Base-by-base conservation (phyloP, 805 yeast genomes). In the Teunomyces lycoperdinae region DNA sequence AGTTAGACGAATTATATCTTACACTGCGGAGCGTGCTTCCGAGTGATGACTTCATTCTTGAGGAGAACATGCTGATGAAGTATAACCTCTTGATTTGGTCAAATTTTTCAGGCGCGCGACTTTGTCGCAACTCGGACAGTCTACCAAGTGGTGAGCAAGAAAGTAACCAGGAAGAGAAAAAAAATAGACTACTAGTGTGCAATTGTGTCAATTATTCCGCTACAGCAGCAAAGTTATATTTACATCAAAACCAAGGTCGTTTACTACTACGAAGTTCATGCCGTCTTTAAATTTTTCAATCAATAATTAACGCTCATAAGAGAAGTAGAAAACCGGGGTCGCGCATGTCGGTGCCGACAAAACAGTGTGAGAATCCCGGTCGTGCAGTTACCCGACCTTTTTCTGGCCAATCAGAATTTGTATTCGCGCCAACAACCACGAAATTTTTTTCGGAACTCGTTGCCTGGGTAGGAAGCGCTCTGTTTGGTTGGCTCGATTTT, bases 391-490 rank as follows among this genome's bases (percentile, higher is more conserved):
- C 50, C 50, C 50, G 43, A 43, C 32, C 42, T 13, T 34, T 40
- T 14, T 36, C 28, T 45, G 39, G 34, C 55, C 55, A 52, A 52
- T 50, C 51, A 47, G 42, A 49, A 38, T n/a, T 33, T 20, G 28
- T 14, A 11, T 33, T 42, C 44, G 33, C 36, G 28, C 44, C 28
- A 42, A 30, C 44, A 38, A 38, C 41, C 41, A 38, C 41, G 41
- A 38, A 38, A 38, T 38, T 38, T 38, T 38, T 38, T 38, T 38
- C 41, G 41, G 41, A 38, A 38, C 41, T 38, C 44, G 52, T 36
- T 45, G 28, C 36, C 13, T 13, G 28, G 28, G 43, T 40, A 29
- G 43, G 43, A 16, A 27, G 45, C 45, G 40, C 16, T 27, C 34
- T 43, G 40, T 27, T 33, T 43, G 40, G 40, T 34, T 43, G 45